A percentile compares a stretch with the other conserved stretches of the same genome.
These are phyloP conservation scores for Aristolochia contorta DNA, from an alignment of 164 flowering plant species.

Conservation along the genomic window DNA sequence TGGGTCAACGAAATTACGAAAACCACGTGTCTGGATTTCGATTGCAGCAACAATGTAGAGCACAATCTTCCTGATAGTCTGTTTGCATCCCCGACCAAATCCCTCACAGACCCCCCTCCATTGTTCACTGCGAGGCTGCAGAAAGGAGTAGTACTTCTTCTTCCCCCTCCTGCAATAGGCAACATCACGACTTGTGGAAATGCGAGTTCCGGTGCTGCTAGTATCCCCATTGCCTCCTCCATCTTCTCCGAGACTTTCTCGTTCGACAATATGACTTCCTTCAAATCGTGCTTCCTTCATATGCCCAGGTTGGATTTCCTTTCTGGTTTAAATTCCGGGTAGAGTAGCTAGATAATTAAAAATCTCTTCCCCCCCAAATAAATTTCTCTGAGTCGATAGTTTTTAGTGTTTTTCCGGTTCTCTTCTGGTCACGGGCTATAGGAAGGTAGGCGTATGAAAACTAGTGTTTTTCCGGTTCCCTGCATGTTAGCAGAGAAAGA, in stretches of 20 bases:
- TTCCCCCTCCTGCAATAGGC: not conserved
- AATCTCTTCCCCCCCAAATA: too few relatives aligned
- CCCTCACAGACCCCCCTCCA: constrained; percentile 18
- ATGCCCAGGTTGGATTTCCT: constrained; percentile 61
- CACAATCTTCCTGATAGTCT: constrained; percentile 87
- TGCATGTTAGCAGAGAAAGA: not conserved
- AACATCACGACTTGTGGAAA: not conserved
- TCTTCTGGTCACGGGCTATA: constrained; percentile 59
- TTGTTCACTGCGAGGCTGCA: constrained; percentile 1
- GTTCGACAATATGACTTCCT: constrained; percentile 50
- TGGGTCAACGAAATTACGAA: too few relatives aligned
- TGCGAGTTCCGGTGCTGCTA: constrained; percentile 9
- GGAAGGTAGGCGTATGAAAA: constrained; percentile 30
- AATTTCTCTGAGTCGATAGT: not conserved
- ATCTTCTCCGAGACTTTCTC: constrained; percentile 39
- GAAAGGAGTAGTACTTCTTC: too few relatives aligned
- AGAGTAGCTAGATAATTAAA: too few relatives aligned
- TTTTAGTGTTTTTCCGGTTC: constrained; percentile 30
- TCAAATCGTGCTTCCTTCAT: constrained; percentile 72
- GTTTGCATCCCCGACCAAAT: constrained; percentile 68
- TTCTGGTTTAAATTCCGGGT: too few relatives aligned
- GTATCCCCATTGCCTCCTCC: constrained; percentile 22
- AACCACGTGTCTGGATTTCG: too few relatives aligned
- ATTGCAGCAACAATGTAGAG: constrained; percentile 46
- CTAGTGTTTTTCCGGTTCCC: too few relatives aligned